phyloP scores from a whole-genome alignment of 169 alveolate genomes.

The Plasmodium ovale region DNA sequence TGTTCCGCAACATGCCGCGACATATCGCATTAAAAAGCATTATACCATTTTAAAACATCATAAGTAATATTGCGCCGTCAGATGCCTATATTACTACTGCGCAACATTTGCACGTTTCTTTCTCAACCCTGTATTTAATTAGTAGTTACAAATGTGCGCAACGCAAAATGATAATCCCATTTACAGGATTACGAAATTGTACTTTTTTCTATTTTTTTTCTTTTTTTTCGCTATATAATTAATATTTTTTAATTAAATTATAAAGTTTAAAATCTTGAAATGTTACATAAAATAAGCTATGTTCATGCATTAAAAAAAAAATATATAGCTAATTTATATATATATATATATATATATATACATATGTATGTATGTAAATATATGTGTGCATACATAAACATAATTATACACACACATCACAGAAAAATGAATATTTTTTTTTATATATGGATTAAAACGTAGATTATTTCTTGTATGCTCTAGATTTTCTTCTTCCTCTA shows the following conservation, averaged over 20 bases:
- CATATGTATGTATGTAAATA: not conserved
- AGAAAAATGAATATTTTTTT: constrained; percentile 45
- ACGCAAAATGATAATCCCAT: no score
- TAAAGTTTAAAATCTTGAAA: not conserved
- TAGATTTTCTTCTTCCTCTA: constrained; percentile 93
- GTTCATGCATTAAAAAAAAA: constrained; percentile 31
- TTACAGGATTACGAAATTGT: no score
- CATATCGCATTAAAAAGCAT: no score
- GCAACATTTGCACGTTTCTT: no score
- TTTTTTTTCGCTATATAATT: not conserved
- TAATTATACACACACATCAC: constrained; percentile 71
- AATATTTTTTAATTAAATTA: constrained; percentile 11
- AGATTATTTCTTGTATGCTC: constrained; percentile 89
- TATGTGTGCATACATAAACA: no score
- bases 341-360: not conserved
- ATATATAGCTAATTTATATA: not conserved
- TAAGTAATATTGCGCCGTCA: no score
- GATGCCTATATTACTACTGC: no score
- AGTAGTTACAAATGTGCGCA: no score
- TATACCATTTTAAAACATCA: no score
- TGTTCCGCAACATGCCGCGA: no score
- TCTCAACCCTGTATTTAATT: no score
- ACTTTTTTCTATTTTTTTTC: no score
- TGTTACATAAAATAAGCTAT: constrained; percentile 14
- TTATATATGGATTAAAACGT: constrained; percentile 21